A percentile compares a stretch with the other conserved stretches of the same genome.
These are phyloP conservation scores for Colletotrichum sp. DNA, from an alignment of 2,329 filamentous ascomycete genomes.

Conservation along the genomic window DNA sequence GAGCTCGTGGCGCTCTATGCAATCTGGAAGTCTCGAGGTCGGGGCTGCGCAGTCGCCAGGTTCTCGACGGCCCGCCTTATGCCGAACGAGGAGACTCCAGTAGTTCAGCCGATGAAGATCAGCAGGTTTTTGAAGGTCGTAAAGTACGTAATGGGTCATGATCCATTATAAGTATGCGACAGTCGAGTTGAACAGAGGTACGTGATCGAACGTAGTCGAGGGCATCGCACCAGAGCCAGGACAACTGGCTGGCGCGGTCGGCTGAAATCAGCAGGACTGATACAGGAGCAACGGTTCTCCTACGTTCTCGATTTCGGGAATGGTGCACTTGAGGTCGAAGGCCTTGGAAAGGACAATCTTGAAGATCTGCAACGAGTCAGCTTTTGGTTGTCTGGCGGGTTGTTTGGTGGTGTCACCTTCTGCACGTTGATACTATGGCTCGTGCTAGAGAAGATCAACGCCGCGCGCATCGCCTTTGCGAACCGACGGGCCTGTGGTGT, in stretches of 20 bases:
- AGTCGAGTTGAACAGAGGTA: not conserved
- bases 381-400: not conserved
- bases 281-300: slow-evolving; percentile 95
- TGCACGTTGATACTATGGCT: slow-evolving; percentile 99
- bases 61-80: not conserved
- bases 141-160: slow-evolving; percentile 24
- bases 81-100: not conserved
- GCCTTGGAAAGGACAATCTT: slow-evolving; percentile 99
- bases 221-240: not conserved
- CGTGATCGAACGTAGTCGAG: not conserved
- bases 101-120: slow-evolving; percentile 9
- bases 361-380: slow-evolving; percentile 75
- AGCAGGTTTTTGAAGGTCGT: slow-evolving; percentile 18
- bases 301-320: slow-evolving; percentile 97
- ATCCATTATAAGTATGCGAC: slow-evolving; percentile 18
- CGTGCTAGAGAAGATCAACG: slow-evolving; percentile 97
- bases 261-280: slow-evolving; percentile 58
- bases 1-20: slow-evolving; percentile 5
- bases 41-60: not conserved
- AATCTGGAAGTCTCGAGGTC: slow-evolving; percentile 5
- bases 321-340: slow-evolving; percentile 98
- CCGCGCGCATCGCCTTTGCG: slow-evolving; percentile 97
- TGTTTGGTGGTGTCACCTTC: slow-evolving; percentile 65
- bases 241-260: not conserved
- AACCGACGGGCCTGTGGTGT: slow-evolving; percentile 82